Base-by-base conservation (phyloP, 176 grass and related monocot genomes). In the Oryza officinalis region DNA sequence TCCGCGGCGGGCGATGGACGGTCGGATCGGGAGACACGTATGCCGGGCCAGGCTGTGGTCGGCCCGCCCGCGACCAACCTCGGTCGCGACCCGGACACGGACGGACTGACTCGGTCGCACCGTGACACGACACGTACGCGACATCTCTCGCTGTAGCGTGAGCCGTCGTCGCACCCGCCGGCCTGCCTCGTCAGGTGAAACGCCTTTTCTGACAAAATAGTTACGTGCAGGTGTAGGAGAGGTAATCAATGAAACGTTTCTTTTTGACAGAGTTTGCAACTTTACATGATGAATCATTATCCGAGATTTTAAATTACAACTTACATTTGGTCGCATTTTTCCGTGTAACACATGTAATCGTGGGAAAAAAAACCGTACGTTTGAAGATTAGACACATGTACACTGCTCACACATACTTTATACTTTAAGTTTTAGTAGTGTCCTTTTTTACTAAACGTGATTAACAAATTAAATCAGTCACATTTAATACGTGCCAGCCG, bases 31-130 rank as follows among this genome's bases (percentile, higher is more conserved):
- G 2, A 8, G 57, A 9, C 57, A 61, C 57, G 57, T 61, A 4
- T 0, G 6, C 9, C 9, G 67, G 13, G 3, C 5, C 40, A 13
- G 40, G 4, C n/a, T 30, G 44, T 63, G 87, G 87, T 89, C 87
- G 82, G 77, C 77, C 87, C 87, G 77, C 77, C 71, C 71, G 77
- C 87, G 87, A 89, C 87, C 77, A 83, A 78, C 40, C 86, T 77
- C 52, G 52, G 52, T 11, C 73, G 73, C 52, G 80, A 65, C 28
- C 57, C 47, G 15, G 17, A n/a, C 47, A 50, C 14, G 15, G 1
- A 8, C n/a, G 65, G 63, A 8, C n/a, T 44, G 63, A 12, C 44
- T 20, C 78, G 1, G 33, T 38, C 32, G 18, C 44, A n/a, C 15
- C 17, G 45, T 47, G 45, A 23, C 65, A 35, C 74, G 23, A 61